These are phyloP conservation scores for Scutellospora calospora DNA, from an alignment of 371 early-diverging fungal genomes.

Conservation along the genomic window DNA sequence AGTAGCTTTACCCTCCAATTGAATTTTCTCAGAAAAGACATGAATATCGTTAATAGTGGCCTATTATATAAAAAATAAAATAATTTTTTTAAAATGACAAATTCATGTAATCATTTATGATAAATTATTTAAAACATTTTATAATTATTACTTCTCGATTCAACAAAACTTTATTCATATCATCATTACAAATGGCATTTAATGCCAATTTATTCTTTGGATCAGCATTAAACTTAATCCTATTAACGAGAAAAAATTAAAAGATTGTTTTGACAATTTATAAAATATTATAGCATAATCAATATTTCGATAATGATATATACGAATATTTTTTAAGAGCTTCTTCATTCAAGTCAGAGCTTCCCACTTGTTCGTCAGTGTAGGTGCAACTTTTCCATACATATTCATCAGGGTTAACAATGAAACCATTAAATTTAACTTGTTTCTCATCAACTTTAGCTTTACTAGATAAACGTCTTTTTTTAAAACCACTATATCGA, in stretches of 20 bases:
- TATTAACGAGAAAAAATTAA: constrained; percentile 44
- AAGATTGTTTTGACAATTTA: not conserved
- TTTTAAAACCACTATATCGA: not conserved
- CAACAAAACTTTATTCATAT: constrained; percentile 65
- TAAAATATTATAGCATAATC: not conserved
- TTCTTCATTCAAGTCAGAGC: not conserved
- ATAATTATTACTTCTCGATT: constrained; percentile 59
- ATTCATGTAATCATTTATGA: not conserved
- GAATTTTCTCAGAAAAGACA: constrained; percentile 69
- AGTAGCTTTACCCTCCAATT: constrained; percentile 70
- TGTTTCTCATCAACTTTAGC: too few species aligned
- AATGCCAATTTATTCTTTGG: constrained; percentile 73
- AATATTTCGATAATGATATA: not conserved
- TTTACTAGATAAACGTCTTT: not conserved
- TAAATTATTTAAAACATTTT: not conserved
- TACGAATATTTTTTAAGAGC: constrained; percentile 16
- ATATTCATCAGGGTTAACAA: not conserved
- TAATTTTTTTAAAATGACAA: not conserved
- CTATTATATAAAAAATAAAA: constrained; percentile 12
- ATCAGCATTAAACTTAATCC: constrained; percentile 64
- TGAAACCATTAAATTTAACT: not conserved
- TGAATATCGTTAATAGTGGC: constrained; percentile 55
- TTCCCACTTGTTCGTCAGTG: not conserved
- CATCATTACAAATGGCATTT: constrained; percentile 68
- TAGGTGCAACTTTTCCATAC: not conserved